Evolutionary conservation across 257 asterid species (phyloP).

Genomic region (Solanum virginianum): DNA sequence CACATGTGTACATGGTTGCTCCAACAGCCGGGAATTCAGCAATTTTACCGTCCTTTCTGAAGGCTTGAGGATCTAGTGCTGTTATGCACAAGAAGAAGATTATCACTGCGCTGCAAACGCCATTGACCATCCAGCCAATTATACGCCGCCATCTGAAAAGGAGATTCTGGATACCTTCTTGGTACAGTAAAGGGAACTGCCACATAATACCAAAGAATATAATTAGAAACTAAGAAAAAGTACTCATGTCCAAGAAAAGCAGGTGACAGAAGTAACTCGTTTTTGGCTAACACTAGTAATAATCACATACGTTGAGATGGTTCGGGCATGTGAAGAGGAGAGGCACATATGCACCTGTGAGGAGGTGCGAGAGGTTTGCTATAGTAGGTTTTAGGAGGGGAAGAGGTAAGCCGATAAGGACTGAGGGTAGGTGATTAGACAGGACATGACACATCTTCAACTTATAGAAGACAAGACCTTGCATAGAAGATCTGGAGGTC

Average conservation of each 20-base stretch:
- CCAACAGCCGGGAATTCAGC: constrained; percentile 56
- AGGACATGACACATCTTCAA: not conserved
- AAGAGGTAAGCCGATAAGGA: not conserved
- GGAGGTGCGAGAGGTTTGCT: not conserved
- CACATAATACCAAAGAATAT: not conserved
- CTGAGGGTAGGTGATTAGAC: not conserved
- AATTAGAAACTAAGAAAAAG: constrained; percentile 1
- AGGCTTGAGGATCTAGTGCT: constrained; percentile 53
- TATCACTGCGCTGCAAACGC: constrained; percentile 46
- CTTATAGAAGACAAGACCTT: not conserved
- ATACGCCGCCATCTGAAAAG: constrained; percentile 93
- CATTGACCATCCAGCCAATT: constrained; percentile 90
- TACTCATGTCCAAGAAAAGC: not conserved
- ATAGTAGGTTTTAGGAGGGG: not conserved
- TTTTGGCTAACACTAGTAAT: not conserved
- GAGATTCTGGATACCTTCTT: constrained; percentile 85
- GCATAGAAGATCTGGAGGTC: not conserved
- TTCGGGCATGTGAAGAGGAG: too few relatives aligned
- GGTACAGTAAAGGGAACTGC: constrained; percentile 93
- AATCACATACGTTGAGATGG: too few relatives aligned
- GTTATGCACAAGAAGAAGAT: constrained; percentile 65
- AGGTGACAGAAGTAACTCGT: not conserved
- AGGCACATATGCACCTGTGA: too few relatives aligned
- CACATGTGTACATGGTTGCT: constrained; percentile 69
- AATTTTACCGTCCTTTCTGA: constrained; percentile 44